These are phyloP conservation scores for Lepidium sativum DNA, from an alignment of 345 rosid species.

Conservation along the genomic window DNA sequence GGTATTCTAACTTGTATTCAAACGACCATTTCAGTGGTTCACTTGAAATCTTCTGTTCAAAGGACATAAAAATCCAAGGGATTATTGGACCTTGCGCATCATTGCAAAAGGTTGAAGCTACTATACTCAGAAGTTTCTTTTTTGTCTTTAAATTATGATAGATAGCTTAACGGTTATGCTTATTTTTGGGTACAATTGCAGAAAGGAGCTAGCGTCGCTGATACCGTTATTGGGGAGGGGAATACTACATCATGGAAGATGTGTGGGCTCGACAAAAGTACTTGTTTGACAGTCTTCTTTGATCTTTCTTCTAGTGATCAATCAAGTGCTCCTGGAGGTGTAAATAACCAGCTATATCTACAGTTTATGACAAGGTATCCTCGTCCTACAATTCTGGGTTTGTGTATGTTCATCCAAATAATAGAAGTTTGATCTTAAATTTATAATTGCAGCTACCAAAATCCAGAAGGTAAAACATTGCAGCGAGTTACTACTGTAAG, in stretches of 20 bases:
- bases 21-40: slow-evolving; percentile 53
- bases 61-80: slow-evolving; percentile 94
- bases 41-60: slow-evolving; percentile 83
- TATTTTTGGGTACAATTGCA: slow-evolving; percentile 37
- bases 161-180: slow-evolving; percentile 3
- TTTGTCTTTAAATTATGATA: neutral
- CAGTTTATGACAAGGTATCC: slow-evolving; percentile 87
- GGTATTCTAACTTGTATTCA: slow-evolving; percentile 18
- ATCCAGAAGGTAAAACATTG: slow-evolving; percentile 56
- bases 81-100: slow-evolving; percentile 94
- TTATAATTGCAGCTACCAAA: slow-evolving; percentile 65
- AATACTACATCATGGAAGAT: slow-evolving; percentile 87
- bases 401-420: neutral
- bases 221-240: slow-evolving; percentile 85
- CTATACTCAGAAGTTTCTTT: neutral
- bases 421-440: slow-evolving; percentile 15
- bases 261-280: slow-evolving; percentile 96
- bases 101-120: slow-evolving; percentile 66
- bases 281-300: slow-evolving; percentile 88
- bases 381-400: slow-evolving; percentile 1
- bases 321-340: slow-evolving; percentile 55
- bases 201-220: slow-evolving; percentile 91
- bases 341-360: slow-evolving; percentile 68
- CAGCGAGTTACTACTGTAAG: slow-evolving; percentile 82
- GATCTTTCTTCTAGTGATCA: slow-evolving; percentile 80